These are phyloP conservation scores for Leccinum variabile DNA, from an alignment of 1,284 basidiomycete species.

Conservation along the genomic window DNA sequence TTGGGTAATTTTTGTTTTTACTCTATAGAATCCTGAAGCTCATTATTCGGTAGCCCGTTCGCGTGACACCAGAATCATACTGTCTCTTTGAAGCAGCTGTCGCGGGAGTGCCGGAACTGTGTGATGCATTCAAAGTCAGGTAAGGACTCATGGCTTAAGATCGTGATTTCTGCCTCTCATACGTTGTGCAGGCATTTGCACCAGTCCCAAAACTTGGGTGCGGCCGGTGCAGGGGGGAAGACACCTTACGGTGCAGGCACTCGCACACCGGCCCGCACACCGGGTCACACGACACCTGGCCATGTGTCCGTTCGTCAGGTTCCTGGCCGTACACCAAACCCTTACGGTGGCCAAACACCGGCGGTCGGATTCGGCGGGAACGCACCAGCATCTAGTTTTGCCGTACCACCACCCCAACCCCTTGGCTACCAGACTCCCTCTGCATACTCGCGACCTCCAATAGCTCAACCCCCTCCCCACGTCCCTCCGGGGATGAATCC, in stretches of 20 bases:
- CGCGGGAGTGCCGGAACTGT: conserved; percentile 87
- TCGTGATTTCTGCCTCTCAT: conserved; percentile 16
- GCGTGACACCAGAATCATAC: conserved; percentile 88
- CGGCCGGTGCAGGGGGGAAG: conserved; percentile 59
- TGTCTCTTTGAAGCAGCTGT: conserved; percentile 87
- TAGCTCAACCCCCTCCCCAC: conserved; percentile 42
- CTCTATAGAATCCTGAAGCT: not conserved
- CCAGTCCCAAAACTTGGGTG: conserved; percentile 73
- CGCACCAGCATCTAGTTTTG: conserved; percentile 30
- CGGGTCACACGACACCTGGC: conserved; percentile 74
- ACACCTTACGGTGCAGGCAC: conserved; percentile 77
- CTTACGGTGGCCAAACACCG: conserved; percentile 58
- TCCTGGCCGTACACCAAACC: conserved; percentile 68
- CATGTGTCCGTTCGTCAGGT: conserved; percentile 70
- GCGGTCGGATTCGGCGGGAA: conserved; percentile 37
- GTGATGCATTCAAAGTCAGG: conserved; percentile 95
- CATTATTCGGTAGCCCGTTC: conserved; percentile 64
- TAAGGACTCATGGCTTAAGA: conserved; percentile 36
- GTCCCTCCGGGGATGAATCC: conserved; percentile 62
- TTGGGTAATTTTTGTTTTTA: conserved; percentile 59
- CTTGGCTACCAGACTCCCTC: conserved; percentile 67
- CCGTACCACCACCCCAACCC: conserved; percentile 40
- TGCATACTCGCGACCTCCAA: conserved; percentile 42
- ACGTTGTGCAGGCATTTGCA: conserved; percentile 61
- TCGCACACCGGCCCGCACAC: conserved; percentile 74